Conservation (phyloP, 305 asterid genomes). For the Fraxinus ornus region DNA sequence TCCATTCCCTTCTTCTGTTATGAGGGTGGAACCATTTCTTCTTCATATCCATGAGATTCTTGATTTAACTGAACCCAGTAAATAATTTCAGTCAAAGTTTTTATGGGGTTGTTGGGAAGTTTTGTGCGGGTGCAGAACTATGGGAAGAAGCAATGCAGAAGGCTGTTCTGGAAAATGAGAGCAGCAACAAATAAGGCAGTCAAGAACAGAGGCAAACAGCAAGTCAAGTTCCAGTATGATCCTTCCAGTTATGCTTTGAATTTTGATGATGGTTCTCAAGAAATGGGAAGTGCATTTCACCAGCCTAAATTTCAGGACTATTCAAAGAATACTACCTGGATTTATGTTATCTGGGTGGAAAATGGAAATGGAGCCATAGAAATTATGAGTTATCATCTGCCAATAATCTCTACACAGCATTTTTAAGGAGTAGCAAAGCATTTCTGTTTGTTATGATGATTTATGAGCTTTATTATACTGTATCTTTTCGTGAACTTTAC, state of each 20-base stretch:
- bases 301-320: neutral
- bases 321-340: conserved; percentile 16
- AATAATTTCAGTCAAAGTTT: neutral
- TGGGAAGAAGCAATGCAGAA: conserved; percentile 50
- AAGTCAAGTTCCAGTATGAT: conserved; percentile 53
- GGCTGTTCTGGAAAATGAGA: conserved; percentile 49
- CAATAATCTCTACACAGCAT: neutral
- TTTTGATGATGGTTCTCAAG: conserved; percentile 54
- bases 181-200: conserved; percentile 49
- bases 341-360: conserved; percentile 52
- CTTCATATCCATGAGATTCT: neutral
- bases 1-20: neutral
- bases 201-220: conserved; percentile 34
- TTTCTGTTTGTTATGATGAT: neutral
- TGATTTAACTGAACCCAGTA: neutral
- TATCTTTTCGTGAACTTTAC: neutral
- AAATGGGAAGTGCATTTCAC: conserved; percentile 15
- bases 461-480: neutral
- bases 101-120: conserved; percentile 30
- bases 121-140: conserved; percentile 36
- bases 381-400: neutral
- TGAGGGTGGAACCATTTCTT: neutral
- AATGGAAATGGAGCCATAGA: conserved; percentile 26
- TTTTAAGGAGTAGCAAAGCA: neutral
- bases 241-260: conserved; percentile 64